Conservation (phyloP, 1,284 basidiomycete species). For the Anthracocystis walkeri region DNA sequence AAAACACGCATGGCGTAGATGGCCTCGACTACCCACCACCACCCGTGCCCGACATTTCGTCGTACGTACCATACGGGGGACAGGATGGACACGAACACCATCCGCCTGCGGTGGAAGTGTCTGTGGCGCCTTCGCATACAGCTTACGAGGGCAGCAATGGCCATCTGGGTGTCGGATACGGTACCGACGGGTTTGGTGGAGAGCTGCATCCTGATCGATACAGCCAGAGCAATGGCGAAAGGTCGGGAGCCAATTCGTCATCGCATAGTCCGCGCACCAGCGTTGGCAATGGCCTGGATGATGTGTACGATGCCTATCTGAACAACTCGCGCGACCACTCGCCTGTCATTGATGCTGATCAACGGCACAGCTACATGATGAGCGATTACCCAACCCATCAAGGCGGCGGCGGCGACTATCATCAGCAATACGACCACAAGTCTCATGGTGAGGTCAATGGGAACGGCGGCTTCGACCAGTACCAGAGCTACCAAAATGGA, state of each 20-base stretch:
- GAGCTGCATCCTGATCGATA: slow-evolving; percentile 37
- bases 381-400: slow-evolving; percentile 29
- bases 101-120: slow-evolving; percentile 22
- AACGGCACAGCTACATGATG: slow-evolving; percentile 51
- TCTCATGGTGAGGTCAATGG: slow-evolving; percentile 6
- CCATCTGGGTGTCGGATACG: slow-evolving; percentile 27
- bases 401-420: background rate
- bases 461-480: slow-evolving; percentile 9
- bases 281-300: slow-evolving; percentile 27
- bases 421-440: slow-evolving; percentile 6
- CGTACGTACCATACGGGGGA: slow-evolving; percentile 34
- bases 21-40: slow-evolving; percentile 50
- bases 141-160: slow-evolving; percentile 10
- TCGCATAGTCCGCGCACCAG: slow-evolving; percentile 26
- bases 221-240: slow-evolving; percentile 26
- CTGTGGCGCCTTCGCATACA: slow-evolving; percentile 17
- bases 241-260: slow-evolving; percentile 26
- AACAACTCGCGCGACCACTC: slow-evolving; percentile 35
- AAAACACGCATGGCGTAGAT: slow-evolving; percentile 37
- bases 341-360: slow-evolving; percentile 29
- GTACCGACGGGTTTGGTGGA: slow-evolving; percentile 44
- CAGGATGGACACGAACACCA: slow-evolving; percentile 9
- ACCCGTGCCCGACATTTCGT: slow-evolving; percentile 33
- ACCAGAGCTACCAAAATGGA: slow-evolving; percentile 12
- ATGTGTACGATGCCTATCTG: slow-evolving; percentile 50